Conservation (phyloP, 805 yeast species). For the Candida hungchunana region DNA sequence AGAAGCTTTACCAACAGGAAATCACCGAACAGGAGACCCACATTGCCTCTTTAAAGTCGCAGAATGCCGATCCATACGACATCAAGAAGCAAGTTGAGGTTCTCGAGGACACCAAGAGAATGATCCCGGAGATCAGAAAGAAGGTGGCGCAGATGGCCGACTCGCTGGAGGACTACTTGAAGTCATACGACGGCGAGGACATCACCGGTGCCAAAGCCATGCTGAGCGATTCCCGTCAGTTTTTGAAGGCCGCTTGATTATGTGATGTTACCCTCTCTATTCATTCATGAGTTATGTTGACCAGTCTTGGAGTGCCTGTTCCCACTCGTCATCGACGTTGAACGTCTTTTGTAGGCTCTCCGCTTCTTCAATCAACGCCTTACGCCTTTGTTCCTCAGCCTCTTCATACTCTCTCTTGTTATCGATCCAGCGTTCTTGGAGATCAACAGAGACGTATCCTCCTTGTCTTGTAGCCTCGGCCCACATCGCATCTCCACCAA, state of each 20-base stretch:
- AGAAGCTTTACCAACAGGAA: constrained; percentile 55
- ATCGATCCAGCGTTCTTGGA: constrained; percentile 95
- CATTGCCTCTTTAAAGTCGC: constrained; percentile 43
- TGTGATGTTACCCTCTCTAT: not conserved
- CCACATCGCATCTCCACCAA: constrained; percentile 98
- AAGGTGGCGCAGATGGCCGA: constrained; percentile 37
- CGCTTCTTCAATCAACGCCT: constrained; percentile 38
- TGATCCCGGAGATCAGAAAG: constrained; percentile 44
- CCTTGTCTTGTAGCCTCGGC: constrained; percentile 90
- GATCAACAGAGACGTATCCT: constrained; percentile 53
- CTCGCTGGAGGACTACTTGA: constrained; percentile 38
- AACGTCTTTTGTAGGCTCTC: constrained; percentile 38
- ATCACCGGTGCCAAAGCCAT: constrained; percentile 25
- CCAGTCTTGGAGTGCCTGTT: constrained; percentile 56
- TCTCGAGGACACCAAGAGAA: constrained; percentile 48
- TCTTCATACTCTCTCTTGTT: constrained; percentile 74
- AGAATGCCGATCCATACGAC: constrained; percentile 58
- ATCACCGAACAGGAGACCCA: constrained; percentile 46
- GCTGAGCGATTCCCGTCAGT: constrained; percentile 25
- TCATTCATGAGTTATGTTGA: constrained; percentile 26
- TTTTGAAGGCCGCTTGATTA: constrained; percentile 13
- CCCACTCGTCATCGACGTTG: constrained; percentile 71
- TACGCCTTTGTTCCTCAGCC: constrained; percentile 44
- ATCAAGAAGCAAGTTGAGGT: constrained; percentile 52
- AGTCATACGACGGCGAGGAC: constrained; percentile 33